Conservation (phyloP, 441 rosid genomes). For the Gossypium gossypioides region DNA sequence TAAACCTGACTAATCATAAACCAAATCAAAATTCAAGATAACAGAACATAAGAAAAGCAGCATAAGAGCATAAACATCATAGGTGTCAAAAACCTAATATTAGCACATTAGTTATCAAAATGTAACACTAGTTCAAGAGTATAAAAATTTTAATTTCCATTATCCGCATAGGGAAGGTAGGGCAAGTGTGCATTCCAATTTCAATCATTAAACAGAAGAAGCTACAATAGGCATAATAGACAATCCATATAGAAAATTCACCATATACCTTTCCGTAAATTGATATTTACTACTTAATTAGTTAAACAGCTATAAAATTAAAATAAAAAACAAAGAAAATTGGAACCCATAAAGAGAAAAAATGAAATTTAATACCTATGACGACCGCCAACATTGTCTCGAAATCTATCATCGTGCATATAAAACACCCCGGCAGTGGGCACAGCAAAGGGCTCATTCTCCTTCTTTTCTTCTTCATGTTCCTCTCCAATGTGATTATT, state of each 20-base stretch:
- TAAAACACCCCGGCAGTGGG: conserved; percentile 95
- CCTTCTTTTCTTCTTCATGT: conserved; percentile 43
- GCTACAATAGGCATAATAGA: background rate
- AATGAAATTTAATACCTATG: conserved; percentile 19
- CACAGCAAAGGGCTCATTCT: conserved; percentile 73
- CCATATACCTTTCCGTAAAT: background rate
- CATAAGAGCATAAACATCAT: background rate
- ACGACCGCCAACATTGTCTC: conserved; percentile 50
- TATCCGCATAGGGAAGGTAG: background rate
- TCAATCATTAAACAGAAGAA: background rate
- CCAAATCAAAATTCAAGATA: background rate
- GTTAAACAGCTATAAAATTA: background rate
- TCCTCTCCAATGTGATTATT: conserved; percentile 28
- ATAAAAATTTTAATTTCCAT: background rate
- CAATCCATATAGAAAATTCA: background rate
- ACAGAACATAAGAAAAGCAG: background rate
- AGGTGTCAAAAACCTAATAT: background rate
- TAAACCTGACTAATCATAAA: background rate
- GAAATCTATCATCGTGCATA: conserved; percentile 92
- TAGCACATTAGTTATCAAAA: background rate
- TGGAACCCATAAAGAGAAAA: background rate
- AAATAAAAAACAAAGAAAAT: background rate
- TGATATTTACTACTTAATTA: background rate
- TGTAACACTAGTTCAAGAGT: background rate
- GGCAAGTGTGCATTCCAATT: background rate